phyloP scores from a whole-genome alignment of 2,329 filamentous ascomycete genomes.

The Ampelomyces quisqualis region DNA sequence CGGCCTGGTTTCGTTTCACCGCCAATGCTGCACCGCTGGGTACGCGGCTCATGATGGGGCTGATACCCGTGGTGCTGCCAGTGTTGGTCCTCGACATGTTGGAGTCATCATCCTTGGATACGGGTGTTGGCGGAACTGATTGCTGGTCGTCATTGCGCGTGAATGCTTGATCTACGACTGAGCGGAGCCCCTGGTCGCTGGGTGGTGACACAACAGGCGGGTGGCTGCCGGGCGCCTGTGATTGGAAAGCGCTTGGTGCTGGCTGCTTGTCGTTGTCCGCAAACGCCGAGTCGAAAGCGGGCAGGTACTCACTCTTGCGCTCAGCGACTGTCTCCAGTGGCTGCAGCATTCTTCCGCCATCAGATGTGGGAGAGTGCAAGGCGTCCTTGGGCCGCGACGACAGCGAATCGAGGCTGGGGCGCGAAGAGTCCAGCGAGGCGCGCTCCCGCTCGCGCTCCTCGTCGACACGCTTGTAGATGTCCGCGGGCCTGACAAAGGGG shows the following conservation, averaged over 20 bases:
- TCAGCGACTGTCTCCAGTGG: conserved; percentile 58
- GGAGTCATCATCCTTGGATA: conserved; percentile 47
- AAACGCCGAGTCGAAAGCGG: conserved; percentile 38
- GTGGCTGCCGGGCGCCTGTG: conserved; percentile 13
- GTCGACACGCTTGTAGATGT: conserved; percentile 72
- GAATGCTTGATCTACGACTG: conserved; percentile 66
- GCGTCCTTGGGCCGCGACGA: conserved; percentile 29
- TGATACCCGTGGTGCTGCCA: conserved; percentile 62
- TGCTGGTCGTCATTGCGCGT: conserved; percentile 59
- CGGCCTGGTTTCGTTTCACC: conserved; percentile 44
- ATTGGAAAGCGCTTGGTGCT: conserved; percentile 18
- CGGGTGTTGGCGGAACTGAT: conserved; percentile 54
- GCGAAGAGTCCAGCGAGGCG: conserved; percentile 58
- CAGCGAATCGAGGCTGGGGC: conserved; percentile 59
- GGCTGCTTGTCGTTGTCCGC: conserved; percentile 8
- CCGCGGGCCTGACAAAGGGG: conserved; percentile 70
- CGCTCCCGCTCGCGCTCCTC: conserved; percentile 63
- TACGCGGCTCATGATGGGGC: conserved; percentile 64
- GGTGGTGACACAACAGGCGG: conserved; percentile 18
- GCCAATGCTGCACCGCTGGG: conserved; percentile 48
- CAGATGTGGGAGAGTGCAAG: conserved; percentile 17
- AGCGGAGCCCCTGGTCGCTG: conserved; percentile 34
- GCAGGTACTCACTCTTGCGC: conserved; percentile 61
- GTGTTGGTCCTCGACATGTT: conserved; percentile 62
- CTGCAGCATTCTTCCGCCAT: conserved; percentile 25